Evolutionary conservation across 1,139 yeast species (phyloP).

Genomic region (Diutina neorugosa): DNA sequence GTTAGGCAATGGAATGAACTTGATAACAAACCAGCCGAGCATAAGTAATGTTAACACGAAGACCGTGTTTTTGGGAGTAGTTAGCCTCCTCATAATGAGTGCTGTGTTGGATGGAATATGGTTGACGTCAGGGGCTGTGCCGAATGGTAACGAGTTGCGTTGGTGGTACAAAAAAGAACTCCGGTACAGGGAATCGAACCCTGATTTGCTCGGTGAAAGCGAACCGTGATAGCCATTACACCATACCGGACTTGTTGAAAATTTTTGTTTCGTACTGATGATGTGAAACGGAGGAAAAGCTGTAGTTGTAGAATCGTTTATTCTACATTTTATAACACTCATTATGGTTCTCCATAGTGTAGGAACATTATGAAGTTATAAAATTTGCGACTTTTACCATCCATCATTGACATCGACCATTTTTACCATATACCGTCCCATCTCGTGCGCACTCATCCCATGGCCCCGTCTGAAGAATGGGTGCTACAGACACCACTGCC

Average conservation of each 20-base stretch:
- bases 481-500: background rate
- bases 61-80: background rate
- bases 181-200: conserved; percentile 81
- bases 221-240: conserved; percentile 79
- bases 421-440: background rate
- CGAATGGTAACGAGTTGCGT: background rate
- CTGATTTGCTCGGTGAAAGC: conserved; percentile 77
- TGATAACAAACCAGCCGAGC: background rate
- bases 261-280: no score
- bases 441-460: background rate
- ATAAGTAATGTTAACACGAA: background rate
- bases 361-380: no score
- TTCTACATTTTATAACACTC: no score
- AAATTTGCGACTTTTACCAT: background rate
- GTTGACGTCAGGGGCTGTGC: background rate
- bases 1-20: background rate
- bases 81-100: background rate
- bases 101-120: no score
- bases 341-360: no score
- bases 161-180: conserved; percentile 19
- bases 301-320: no score
- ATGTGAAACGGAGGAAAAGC: no score
- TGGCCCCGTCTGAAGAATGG: background rate
- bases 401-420: background rate
- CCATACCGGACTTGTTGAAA: conserved; percentile 43